Percentiles rank a stretch among this genome's conserved stretches.
Conservation (phyloP, 331 rosid genomes). For the Prunus yedoensis region DNA sequence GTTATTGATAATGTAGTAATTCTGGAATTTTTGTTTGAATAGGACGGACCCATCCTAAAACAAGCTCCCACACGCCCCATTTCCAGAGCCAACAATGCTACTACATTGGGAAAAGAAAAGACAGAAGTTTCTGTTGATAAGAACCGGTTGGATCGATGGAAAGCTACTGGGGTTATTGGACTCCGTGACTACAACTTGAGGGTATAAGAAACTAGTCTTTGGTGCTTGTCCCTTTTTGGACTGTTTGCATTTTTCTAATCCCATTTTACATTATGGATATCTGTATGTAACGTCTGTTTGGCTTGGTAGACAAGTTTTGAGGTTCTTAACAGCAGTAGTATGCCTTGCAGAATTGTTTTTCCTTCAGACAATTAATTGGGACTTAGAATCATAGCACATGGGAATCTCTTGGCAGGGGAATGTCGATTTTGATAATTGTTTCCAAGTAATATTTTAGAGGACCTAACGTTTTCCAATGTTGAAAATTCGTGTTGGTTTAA, state of each 20-base stretch:
- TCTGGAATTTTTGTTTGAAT: slow-evolving; percentile 11
- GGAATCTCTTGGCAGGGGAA: background rate
- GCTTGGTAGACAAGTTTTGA: background rate
- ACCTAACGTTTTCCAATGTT: background rate
- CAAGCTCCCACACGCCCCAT: slow-evolving; percentile 56
- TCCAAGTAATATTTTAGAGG: background rate
- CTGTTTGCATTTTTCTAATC: background rate
- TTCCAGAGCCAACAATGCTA: slow-evolving; percentile 29
- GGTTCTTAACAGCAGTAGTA: background rate
- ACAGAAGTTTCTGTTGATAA: slow-evolving; percentile 34
- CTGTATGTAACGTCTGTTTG: background rate
- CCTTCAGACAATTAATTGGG: background rate
- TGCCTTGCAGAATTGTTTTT: background rate
- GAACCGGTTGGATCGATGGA: slow-evolving; percentile 62
- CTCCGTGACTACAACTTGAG: slow-evolving; percentile 76
- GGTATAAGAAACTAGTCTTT: slow-evolving; percentile 39
- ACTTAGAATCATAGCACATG: background rate
- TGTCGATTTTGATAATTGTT: background rate
- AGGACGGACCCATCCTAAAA: slow-evolving; percentile 72
- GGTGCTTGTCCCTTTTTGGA: background rate
- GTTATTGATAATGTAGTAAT: background rate
- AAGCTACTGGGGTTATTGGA: slow-evolving; percentile 70
- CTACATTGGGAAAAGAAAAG: slow-evolving; percentile 27
- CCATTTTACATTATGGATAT: slow-evolving; percentile 1
- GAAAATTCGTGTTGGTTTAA: slow-evolving; percentile 17